These are phyloP conservation scores for Tolypocladium paradoxum DNA, from an alignment of 2,329 filamentous ascomycete species.

Conservation along the genomic window DNA sequence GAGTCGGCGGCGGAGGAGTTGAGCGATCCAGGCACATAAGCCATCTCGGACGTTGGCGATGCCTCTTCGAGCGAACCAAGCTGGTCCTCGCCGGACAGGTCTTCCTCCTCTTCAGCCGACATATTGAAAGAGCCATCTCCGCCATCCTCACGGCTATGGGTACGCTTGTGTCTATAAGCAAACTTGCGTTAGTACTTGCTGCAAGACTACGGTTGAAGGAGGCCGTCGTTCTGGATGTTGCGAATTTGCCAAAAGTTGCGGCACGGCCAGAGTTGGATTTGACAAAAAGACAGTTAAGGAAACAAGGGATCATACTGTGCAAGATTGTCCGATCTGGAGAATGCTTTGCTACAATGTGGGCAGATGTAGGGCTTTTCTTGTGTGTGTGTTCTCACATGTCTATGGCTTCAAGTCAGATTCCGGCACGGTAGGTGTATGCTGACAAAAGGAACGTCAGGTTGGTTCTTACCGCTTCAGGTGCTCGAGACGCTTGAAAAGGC, in stretches of 20 bases:
- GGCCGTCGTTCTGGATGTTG: neutral
- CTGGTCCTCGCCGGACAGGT: conserved; percentile 72
- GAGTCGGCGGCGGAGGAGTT: conserved; percentile 29
- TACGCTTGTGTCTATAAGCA: conserved; percentile 66
- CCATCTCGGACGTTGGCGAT: conserved; percentile 60
- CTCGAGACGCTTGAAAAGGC: conserved; percentile 97
- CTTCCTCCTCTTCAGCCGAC: conserved; percentile 78
- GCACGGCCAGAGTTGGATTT: neutral
- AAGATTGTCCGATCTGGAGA: conserved; percentile 96
- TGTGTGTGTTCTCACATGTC: conserved; percentile 97
- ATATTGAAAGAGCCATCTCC: conserved; percentile 47
- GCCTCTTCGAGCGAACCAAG: conserved; percentile 71
- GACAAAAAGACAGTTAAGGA: conserved; percentile 23
- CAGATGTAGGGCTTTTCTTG: conserved; percentile 98
- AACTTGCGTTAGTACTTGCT: conserved; percentile 5
- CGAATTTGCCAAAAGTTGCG: neutral
- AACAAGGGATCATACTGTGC: conserved; percentile 64
- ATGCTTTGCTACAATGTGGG: conserved; percentile 96
- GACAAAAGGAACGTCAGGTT: conserved; percentile 24
- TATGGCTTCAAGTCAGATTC: conserved; percentile 30
- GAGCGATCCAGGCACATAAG: conserved; percentile 46
- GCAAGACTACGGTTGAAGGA: neutral
- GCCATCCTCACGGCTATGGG: conserved; percentile 55
- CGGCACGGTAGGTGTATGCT: neutral
- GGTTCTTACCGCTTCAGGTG: conserved; percentile 90